A percentile compares a stretch with the other conserved stretches of the same genome.
Evolutionary conservation across 495 filamentous ascomycete species (phyloP).

Genomic region (Annulohypoxylon moriforme): DNA sequence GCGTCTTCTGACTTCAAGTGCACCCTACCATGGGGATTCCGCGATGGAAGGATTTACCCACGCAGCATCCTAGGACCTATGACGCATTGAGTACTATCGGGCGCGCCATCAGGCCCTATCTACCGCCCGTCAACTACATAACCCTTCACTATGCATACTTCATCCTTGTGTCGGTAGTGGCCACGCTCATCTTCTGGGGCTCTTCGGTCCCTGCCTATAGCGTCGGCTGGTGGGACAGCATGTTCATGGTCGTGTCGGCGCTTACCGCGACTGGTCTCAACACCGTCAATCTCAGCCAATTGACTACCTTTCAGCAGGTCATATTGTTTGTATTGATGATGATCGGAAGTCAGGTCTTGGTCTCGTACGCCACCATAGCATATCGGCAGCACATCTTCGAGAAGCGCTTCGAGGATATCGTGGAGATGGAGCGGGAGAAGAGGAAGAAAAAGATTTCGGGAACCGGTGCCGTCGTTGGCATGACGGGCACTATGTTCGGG

Average conservation of each 20-base stretch:
- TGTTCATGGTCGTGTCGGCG: constrained; percentile 77
- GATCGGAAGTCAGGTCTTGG: constrained; percentile 70
- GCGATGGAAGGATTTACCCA: constrained; percentile 38
- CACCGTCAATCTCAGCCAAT: constrained; percentile 66
- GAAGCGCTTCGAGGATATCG: constrained; percentile 65
- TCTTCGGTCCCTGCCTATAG: constrained; percentile 64
- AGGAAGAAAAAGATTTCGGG: constrained; percentile 41
- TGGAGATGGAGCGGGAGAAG: constrained; percentile 54
- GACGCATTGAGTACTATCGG: constrained; percentile 17
- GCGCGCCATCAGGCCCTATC: constrained; percentile 36
- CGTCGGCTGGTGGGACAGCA: constrained; percentile 72
- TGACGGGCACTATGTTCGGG: constrained; percentile 47
- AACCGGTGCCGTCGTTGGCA: constrained; percentile 40
- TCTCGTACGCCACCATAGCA: constrained; percentile 64
- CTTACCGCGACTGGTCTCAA: constrained; percentile 80
- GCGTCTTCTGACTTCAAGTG: constrained; percentile 1
- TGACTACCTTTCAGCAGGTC: constrained; percentile 78
- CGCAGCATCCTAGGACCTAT: constrained; percentile 22
- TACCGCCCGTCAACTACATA: constrained; percentile 72
- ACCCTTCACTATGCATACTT: constrained; percentile 75
- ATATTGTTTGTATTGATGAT: constrained; percentile 74
- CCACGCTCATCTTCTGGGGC: constrained; percentile 73
- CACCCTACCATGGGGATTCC: constrained; percentile 33
- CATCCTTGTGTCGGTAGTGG: constrained; percentile 66
- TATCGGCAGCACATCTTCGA: constrained; percentile 74